phyloP scores from a whole-genome alignment of 495 filamentous ascomycete species.

The Aspergillus nanangensis region DNA sequence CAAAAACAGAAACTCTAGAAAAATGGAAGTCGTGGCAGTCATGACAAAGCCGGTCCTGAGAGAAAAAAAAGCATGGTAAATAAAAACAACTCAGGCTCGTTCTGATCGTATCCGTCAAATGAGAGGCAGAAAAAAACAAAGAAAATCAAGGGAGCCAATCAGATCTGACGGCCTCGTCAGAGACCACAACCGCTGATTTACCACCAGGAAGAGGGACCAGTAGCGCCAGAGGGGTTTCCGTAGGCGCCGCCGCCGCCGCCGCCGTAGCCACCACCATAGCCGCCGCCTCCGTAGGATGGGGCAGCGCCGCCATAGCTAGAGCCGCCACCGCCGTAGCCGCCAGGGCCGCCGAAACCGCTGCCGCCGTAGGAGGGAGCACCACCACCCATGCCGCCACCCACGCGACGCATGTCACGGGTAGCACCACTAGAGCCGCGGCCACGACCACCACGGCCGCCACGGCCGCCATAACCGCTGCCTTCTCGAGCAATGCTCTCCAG shows the following conservation, averaged over 20 bases:
- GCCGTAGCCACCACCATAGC: slow-evolving; percentile 41
- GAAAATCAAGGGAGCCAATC: slow-evolving; percentile 41
- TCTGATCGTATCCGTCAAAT: slow-evolving; percentile 44
- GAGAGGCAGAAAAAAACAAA: slow-evolving; percentile 35
- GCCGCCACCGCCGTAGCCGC: slow-evolving; percentile 37
- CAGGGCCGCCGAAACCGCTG: slow-evolving; percentile 40
- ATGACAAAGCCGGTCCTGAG: slow-evolving; percentile 49
- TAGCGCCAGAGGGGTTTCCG: slow-evolving; percentile 81
- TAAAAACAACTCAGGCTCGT: slow-evolving; percentile 43
- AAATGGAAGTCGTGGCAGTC: slow-evolving; percentile 42
- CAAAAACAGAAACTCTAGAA: slow-evolving; percentile 22
- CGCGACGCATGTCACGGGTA: slow-evolving; percentile 86
- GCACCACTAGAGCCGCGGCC: slow-evolving; percentile 58
- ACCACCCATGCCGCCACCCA: slow-evolving; percentile 31
- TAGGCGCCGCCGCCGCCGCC: slow-evolving; percentile 50
- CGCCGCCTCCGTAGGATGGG: slow-evolving; percentile 35
- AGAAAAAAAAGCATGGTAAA: slow-evolving; percentile 33
- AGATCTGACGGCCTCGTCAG: slow-evolving; percentile 44
- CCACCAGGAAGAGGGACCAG: slow-evolving; percentile 91
- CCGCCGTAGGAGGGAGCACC: slow-evolving; percentile 41
- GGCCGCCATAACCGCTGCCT: slow-evolving; percentile 71
- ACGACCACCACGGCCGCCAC: slow-evolving; percentile 66
- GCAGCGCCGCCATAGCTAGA: slow-evolving; percentile 41
- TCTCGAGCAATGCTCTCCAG: slow-evolving; percentile 95
- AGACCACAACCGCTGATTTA: slow-evolving; percentile 56